These are phyloP conservation scores for Fusarium sp. DNA, from an alignment of 2,329 filamentous ascomycete genomes.

Conservation along the genomic window DNA sequence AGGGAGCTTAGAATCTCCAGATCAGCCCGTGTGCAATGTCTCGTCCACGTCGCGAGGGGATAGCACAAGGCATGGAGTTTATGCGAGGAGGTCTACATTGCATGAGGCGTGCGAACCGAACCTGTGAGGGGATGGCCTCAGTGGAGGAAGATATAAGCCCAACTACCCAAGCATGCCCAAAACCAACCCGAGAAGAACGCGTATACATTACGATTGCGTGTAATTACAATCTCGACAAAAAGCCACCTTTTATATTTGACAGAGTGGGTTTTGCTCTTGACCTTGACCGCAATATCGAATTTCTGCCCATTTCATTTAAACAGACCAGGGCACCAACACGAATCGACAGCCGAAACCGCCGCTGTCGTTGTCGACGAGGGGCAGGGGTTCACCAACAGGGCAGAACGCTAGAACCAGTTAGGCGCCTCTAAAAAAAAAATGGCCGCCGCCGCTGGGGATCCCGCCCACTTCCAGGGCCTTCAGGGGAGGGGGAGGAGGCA, in stretches of 20 bases:
- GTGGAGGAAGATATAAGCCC: slow-evolving; percentile 18
- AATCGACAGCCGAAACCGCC: slow-evolving; percentile 1
- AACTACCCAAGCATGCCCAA: slow-evolving; percentile 2
- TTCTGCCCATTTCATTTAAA: neutral
- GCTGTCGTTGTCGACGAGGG: neutral
- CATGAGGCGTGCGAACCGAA: slow-evolving; percentile 1
- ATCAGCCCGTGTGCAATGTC: slow-evolving; percentile 6
- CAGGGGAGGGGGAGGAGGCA: slow-evolving; percentile 32
- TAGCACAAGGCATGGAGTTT: slow-evolving; percentile 18
- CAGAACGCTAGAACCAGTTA: slow-evolving; percentile 11
- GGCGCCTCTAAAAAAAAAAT: slow-evolving; percentile 28
- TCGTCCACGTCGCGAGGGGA: slow-evolving; percentile 9
- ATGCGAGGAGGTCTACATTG: slow-evolving; percentile 27
- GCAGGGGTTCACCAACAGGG: slow-evolving; percentile 21
- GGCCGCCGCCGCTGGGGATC: slow-evolving; percentile 34
- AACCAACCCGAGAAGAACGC: neutral
- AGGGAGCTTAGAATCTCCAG: neutral
- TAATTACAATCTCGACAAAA: neutral
- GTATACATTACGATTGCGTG: neutral
- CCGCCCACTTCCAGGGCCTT: slow-evolving; percentile 18
- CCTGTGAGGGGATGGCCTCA: slow-evolving; percentile 13
- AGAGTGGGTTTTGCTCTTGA: neutral
- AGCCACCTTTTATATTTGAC: neutral
- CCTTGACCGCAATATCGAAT: neutral
- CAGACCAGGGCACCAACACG: neutral